Evolutionary conservation across 805 yeast genomes (phyloP).

Genomic region (Myxozyma neotropica): DNA sequence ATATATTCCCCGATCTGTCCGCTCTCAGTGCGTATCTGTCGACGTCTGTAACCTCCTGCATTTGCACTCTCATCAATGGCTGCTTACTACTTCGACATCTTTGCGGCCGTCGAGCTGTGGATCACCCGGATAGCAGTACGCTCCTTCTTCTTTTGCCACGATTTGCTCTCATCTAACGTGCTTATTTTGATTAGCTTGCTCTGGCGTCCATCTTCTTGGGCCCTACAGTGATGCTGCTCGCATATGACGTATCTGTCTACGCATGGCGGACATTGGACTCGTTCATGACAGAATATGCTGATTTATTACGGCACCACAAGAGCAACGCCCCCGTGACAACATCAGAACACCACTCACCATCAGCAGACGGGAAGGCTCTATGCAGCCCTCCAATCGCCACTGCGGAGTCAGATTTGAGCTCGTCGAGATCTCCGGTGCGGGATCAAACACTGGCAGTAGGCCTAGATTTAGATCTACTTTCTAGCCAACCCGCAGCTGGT

Average conservation of each 20-base stretch:
- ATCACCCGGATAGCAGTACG: slow-evolving; percentile 20
- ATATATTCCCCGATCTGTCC: no score
- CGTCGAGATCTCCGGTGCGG: no score
- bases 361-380: no score
- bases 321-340: not conserved
- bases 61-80: not conserved
- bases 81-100: slow-evolving; percentile 1
- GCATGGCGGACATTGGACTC: slow-evolving; percentile 13
- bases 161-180: not conserved
- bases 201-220: slow-evolving; percentile 17
- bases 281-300: not conserved
- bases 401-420: no score
- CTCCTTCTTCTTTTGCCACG: not conserved
- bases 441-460: no score
- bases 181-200: slow-evolving; percentile 6
- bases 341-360: not conserved
- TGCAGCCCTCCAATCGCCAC: no score
- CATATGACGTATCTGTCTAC: slow-evolving; percentile 23
- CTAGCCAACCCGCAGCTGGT: not conserved
- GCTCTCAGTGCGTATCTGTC: no score
- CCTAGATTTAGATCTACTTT: no score
- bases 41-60: not conserved
- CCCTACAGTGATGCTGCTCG: slow-evolving; percentile 17
- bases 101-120: slow-evolving; percentile 17
- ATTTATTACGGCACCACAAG: not conserved